Percentiles rank a stretch among this genome's conserved stretches.
Evolutionary conservation across 768 basidiomycete species (phyloP).

Genomic region (Psilocybe azurescens): DNA sequence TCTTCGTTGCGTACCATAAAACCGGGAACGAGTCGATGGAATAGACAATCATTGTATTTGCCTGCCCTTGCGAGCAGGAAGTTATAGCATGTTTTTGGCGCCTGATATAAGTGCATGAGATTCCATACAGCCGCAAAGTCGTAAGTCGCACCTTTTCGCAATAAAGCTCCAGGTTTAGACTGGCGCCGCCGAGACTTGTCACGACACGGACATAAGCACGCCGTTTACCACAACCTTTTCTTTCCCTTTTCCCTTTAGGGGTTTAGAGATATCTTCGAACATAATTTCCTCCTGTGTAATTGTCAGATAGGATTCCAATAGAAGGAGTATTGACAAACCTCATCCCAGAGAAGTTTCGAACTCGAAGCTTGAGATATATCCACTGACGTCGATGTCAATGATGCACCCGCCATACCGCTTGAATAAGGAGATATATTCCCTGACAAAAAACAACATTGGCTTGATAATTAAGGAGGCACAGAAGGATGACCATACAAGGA

Average conservation of each 20-base stretch:
- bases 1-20: slow-evolving; percentile 74
- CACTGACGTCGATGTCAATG: slow-evolving; percentile 91
- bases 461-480: not conserved
- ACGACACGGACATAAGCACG: slow-evolving; percentile 96
- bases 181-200: slow-evolving; percentile 88
- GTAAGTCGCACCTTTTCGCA: slow-evolving; percentile 75
- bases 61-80: slow-evolving; percentile 92
- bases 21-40: slow-evolving; percentile 92
- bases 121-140: not conserved
- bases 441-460: slow-evolving; percentile 33
- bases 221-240: slow-evolving; percentile 92
- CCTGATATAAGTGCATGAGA: slow-evolving; percentile 47
- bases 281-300: slow-evolving; percentile 84
- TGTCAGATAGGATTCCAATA: not conserved
- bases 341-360: slow-evolving; percentile 93
- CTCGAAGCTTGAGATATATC: slow-evolving; percentile 67
- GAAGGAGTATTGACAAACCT: slow-evolving; percentile 48
- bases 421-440: slow-evolving; percentile 95
- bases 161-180: slow-evolving; percentile 82
- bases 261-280: slow-evolving; percentile 92
- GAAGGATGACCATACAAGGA: slow-evolving; percentile 60
- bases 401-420: slow-evolving; percentile 88
- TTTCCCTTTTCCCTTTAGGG: slow-evolving; percentile 85
- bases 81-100: slow-evolving; percentile 98
- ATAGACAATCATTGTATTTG: slow-evolving; percentile 88